Percentiles rank a stretch among this genome's conserved stretches.
phyloP scores from a whole-genome alignment of 2,329 filamentous ascomycete genomes.

The Cercospora zeina region DNA sequence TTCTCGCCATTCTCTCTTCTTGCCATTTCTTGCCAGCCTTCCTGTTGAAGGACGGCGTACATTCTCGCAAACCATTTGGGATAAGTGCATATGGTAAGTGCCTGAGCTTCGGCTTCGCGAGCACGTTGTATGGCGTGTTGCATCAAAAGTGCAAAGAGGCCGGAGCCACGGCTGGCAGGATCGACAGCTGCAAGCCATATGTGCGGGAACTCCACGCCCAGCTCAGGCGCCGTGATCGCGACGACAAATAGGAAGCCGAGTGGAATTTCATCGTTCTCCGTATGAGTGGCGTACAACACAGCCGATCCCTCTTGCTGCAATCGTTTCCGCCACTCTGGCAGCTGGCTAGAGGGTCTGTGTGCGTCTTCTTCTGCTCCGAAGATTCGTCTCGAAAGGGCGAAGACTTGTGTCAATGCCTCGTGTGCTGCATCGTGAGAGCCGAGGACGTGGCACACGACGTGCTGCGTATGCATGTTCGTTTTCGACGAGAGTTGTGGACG shows the following conservation, averaged over 20 bases:
- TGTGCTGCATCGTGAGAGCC: neutral
- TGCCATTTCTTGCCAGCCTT: constrained; percentile 11
- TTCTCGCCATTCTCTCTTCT: constrained; percentile 14
- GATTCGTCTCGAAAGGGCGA: neutral
- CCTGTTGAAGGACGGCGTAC: constrained; percentile 15
- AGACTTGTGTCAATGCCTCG: neutral
- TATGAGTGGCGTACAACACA: neutral
- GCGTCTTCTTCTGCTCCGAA: constrained; percentile 1
- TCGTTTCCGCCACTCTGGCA: neutral
- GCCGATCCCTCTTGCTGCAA: neutral
- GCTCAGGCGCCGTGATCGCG: constrained; percentile 11
- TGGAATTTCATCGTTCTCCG: neutral
- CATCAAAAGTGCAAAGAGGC: constrained; percentile 15
- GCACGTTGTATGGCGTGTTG: constrained; percentile 5
- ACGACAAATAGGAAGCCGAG: constrained; percentile 10
- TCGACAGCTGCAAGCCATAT: constrained; percentile 17
- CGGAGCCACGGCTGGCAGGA: constrained; percentile 9
- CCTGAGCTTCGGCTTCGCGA: neutral
- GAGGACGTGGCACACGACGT: neutral
- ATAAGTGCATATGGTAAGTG: constrained; percentile 16
- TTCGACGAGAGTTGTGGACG: neutral
- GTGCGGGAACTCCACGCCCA: constrained; percentile 9
- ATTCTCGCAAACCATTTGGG: constrained; percentile 12
- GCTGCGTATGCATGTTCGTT: neutral
- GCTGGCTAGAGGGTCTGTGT: neutral